Evolutionary conservation across 2,329 filamentous ascomycete species (phyloP), one percentile per base, ranked within the genome.

Genomic region (Monosporascus sp.): DNA sequence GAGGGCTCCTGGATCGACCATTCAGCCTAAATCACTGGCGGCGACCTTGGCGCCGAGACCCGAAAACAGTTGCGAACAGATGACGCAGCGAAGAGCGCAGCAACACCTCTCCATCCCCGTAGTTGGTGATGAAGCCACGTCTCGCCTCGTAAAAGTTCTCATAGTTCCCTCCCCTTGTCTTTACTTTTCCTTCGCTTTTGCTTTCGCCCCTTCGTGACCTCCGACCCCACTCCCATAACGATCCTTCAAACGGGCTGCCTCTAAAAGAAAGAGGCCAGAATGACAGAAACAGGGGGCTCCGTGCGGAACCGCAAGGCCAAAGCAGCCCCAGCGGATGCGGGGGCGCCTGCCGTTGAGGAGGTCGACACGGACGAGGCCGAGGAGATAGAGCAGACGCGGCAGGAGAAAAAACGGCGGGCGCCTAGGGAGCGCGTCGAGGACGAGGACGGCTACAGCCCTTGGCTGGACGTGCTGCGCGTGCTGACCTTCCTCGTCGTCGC

Each of bases 401-500:
- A 22, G 22, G 24, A 46, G 42, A 31, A 46, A 25, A 66, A 62
- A 37, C 57, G 59, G 51, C 66, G 60, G 38, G 64, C 63, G 51
- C 48, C 60, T 45, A 66, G 65, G 45, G 62, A 69, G 36, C 62
- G 62, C 48, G 59, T 70, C 57, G 83, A 88, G 54, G 81, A 86
- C 24, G 87, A 91, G 66, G 86, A 92, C 46, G 63, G 62, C 24
- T 77, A 77, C 60, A 74, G 66, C 55, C 72, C 72, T 11, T 78
- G 72, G 71, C 72, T 90, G 36, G 89, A 93, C 67, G 69, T 88
- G 50, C 70, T 90, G 54, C 85, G 89, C 34, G 78, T 92, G 31
- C 63, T 91, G 46, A 79, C 79, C 34, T 89, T 89, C 51, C 69
- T 92, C 15, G 59, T 86, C 36, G 60, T 89, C 44, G 80, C 85